Conservation (phyloP, 1,284 basidiomycete species). For the Cyathus olla region DNA sequence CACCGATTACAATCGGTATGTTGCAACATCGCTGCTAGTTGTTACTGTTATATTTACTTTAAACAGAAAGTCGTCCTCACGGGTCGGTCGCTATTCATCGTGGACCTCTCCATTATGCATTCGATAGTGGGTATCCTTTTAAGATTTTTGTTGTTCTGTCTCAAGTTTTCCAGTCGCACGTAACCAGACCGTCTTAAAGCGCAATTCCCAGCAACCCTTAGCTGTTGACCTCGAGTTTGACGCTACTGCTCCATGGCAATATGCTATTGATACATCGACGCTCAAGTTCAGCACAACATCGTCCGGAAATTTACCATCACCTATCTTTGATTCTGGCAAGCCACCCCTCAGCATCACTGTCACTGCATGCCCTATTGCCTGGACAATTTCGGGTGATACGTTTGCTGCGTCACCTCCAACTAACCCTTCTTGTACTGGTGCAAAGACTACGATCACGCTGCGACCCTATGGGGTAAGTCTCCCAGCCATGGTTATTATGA, state of each 20-base stretch:
- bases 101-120: constrained; percentile 67
- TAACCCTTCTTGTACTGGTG: constrained; percentile 56
- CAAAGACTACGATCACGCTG: constrained; percentile 56
- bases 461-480: constrained; percentile 64
- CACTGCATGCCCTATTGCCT: constrained; percentile 61
- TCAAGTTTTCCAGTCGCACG: constrained; percentile 41
- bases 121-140: constrained; percentile 50
- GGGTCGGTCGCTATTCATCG: constrained; percentile 66
- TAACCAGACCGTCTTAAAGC: constrained; percentile 53
- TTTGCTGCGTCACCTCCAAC: constrained; percentile 63
- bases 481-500: background rate
- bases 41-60: background rate
- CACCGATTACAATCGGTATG: constrained; percentile 59
- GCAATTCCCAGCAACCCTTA: constrained; percentile 57
- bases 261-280: constrained; percentile 66
- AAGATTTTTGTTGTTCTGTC: too few relatives aligned
- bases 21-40: background rate
- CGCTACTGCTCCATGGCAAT: constrained; percentile 61
- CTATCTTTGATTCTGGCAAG: constrained; percentile 64
- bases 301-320: constrained; percentile 57
- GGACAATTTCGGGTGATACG: constrained; percentile 59
- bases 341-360: constrained; percentile 63
- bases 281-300: constrained; percentile 55
- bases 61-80: constrained; percentile 60
- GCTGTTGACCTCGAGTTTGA: constrained; percentile 67